Conservation (phyloP, 768 basidiomycete species). For the Epithele typhae region DNA sequence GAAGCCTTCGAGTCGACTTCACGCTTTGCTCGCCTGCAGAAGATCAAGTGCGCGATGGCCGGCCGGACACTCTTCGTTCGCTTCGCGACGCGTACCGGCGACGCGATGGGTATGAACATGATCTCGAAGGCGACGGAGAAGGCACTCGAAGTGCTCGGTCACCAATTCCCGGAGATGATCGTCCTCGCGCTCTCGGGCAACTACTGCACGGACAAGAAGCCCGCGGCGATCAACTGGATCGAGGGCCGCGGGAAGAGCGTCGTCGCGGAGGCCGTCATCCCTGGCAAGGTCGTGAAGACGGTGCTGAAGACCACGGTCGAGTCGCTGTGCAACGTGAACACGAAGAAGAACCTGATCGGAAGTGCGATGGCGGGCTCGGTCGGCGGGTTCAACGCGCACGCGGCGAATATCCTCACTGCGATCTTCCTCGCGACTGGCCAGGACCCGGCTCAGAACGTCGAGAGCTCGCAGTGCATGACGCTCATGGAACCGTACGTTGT, state of each 20-base stretch:
- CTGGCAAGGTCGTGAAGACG: slow-evolving; percentile 80
- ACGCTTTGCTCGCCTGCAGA: slow-evolving; percentile 83
- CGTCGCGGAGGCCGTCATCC: slow-evolving; percentile 91
- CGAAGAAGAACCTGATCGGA: slow-evolving; percentile 96
- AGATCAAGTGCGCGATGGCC: slow-evolving; percentile 85
- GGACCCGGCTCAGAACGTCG: slow-evolving; percentile 98
- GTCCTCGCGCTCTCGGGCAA: slow-evolving; percentile 92
- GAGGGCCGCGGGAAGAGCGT: slow-evolving; percentile 98
- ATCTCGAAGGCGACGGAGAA: slow-evolving; percentile 98
- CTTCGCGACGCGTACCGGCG: slow-evolving; percentile 92
- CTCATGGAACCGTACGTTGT: slow-evolving; percentile 93
- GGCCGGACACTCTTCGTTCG: slow-evolving; percentile 91
- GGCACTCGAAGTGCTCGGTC: slow-evolving; percentile 75
- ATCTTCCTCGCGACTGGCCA: slow-evolving; percentile 96
- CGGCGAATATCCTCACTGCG: slow-evolving; percentile 95
- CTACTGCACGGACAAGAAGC: slow-evolving; percentile 99
- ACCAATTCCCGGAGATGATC: slow-evolving; percentile 85
- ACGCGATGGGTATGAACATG: slow-evolving; percentile 99
- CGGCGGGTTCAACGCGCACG: slow-evolving; percentile 98
- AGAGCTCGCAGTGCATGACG: slow-evolving; percentile 97
- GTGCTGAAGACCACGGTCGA: slow-evolving; percentile 96
- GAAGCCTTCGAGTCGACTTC: slow-evolving; percentile 93
- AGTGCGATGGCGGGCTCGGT: slow-evolving; percentile 98
- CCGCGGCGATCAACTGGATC: slow-evolving; percentile 99
- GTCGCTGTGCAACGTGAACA: slow-evolving; percentile 84